Conservation (phyloP, 805 yeast genomes). For the Starmerella kuoi region DNA sequence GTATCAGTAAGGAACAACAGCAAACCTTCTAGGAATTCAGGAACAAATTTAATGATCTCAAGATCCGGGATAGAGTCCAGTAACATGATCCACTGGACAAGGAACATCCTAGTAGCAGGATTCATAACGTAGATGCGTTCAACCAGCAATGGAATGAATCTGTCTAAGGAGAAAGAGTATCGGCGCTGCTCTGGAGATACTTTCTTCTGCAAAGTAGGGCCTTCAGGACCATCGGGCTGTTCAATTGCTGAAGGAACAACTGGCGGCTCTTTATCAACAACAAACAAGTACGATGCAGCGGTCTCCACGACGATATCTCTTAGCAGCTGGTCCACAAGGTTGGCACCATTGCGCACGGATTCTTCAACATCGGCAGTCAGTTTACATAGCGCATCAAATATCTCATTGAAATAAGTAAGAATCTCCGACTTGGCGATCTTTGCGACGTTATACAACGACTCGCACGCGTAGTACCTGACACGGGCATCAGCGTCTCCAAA, state of each 20-base stretch:
- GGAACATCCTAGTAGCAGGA: conserved; percentile 81
- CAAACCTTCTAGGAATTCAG: conserved; percentile 78
- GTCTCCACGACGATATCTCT: conserved; percentile 93
- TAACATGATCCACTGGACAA: conserved; percentile 89
- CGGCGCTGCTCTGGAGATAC: neutral
- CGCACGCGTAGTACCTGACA: conserved; percentile 94
- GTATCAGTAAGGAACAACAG: conserved; percentile 69
- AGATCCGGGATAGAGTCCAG: conserved; percentile 85
- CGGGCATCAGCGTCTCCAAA: conserved; percentile 96
- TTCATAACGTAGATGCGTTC: conserved; percentile 88
- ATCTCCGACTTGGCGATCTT: conserved; percentile 95
- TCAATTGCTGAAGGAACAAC: conserved; percentile 46
- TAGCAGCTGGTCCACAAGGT: conserved; percentile 73
- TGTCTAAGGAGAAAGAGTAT: conserved; percentile 58
- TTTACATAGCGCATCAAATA: conserved; percentile 82
- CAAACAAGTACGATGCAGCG: conserved; percentile 74
- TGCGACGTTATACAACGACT: conserved; percentile 86
- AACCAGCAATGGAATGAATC: conserved; percentile 79
- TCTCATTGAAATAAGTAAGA: conserved; percentile 79
- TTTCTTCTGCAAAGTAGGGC: conserved; percentile 11
- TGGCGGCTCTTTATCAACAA: conserved; percentile 40
- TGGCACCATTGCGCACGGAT: conserved; percentile 91
- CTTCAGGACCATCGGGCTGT: conserved; percentile 19
- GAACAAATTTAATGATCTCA: conserved; percentile 74
- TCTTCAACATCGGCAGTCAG: conserved; percentile 83